A percentile compares a stretch with the other conserved stretches of the same genome.
Conservation (phyloP, 2,329 filamentous ascomycete genomes). For the Aureobasidium melanogenum region DNA sequence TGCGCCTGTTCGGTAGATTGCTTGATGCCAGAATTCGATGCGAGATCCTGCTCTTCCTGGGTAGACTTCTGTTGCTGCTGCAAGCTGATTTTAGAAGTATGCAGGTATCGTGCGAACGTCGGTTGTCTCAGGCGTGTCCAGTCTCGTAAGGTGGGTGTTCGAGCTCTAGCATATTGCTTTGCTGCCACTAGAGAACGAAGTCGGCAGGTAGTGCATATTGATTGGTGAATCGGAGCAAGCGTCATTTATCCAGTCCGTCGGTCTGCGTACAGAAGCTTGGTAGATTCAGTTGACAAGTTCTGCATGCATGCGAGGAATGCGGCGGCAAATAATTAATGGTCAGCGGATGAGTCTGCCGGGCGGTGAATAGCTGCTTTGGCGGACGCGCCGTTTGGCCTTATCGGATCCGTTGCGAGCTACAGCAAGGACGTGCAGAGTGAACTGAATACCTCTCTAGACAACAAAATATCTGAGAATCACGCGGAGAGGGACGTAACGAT, state of each 20-base stretch:
- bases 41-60: background rate
- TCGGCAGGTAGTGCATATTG: slow-evolving; percentile 10
- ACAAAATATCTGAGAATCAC: too few relatives aligned
- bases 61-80: background rate
- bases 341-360: slow-evolving; percentile 2
- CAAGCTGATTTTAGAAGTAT: background rate
- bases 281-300: background rate
- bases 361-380: background rate
- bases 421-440: background rate
- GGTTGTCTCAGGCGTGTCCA: background rate
- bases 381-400: too few relatives aligned
- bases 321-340: slow-evolving; percentile 11
- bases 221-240: slow-evolving; percentile 6
- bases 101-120: background rate
- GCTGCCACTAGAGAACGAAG: slow-evolving; percentile 9
- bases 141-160: background rate
- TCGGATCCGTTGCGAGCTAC: background rate
- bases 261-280: background rate
- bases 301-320: background rate
- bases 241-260: background rate
- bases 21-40: background rate
- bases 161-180: slow-evolving; percentile 11
- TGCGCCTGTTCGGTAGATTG: background rate
- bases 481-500: background rate
- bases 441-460: too few relatives aligned